Percentiles rank a stretch among this genome's conserved stretches.
These are phyloP conservation scores for Simplicillium aogashimaense DNA, from an alignment of 2,329 filamentous ascomycete genomes.

Conservation along the genomic window DNA sequence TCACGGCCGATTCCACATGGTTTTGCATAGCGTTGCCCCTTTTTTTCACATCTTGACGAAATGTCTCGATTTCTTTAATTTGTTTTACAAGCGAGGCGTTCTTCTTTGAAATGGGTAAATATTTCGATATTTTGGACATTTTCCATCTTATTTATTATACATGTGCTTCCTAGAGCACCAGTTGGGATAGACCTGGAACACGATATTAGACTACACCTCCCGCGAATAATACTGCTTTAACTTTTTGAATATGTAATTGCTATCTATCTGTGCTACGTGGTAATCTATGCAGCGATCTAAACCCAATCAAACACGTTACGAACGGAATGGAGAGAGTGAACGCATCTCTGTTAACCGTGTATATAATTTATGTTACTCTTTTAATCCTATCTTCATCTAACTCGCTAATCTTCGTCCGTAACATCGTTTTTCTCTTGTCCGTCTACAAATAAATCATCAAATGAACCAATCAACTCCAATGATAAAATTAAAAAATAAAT, in stretches of 20 bases:
- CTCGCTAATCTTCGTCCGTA: neutral
- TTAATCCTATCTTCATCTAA: too few relatives aligned
- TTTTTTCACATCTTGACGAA: neutral
- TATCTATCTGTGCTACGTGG: too few relatives aligned
- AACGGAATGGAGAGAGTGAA: too few relatives aligned
- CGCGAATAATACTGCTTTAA: too few relatives aligned
- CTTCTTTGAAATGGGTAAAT: conserved; percentile 1
- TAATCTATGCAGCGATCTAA: too few relatives aligned
- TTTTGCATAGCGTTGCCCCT: neutral
- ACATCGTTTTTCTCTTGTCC: neutral
- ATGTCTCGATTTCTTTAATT: neutral
- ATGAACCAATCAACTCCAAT: too few relatives aligned
- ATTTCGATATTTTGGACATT: conserved; percentile 3
- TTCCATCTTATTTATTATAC: neutral
- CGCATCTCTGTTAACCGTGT: too few relatives aligned
- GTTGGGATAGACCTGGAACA: too few relatives aligned
- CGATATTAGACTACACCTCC: too few relatives aligned
- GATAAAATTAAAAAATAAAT: neutral
- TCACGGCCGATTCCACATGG: neutral
- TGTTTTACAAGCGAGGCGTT: neutral
- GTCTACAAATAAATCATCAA: neutral
- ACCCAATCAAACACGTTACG: too few relatives aligned
- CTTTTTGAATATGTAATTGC: too few relatives aligned
- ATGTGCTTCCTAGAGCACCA: neutral
- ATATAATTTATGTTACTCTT: too few relatives aligned